phyloP scores from a whole-genome alignment of 2,329 filamentous ascomycete genomes.

The Helotiales sp. region DNA sequence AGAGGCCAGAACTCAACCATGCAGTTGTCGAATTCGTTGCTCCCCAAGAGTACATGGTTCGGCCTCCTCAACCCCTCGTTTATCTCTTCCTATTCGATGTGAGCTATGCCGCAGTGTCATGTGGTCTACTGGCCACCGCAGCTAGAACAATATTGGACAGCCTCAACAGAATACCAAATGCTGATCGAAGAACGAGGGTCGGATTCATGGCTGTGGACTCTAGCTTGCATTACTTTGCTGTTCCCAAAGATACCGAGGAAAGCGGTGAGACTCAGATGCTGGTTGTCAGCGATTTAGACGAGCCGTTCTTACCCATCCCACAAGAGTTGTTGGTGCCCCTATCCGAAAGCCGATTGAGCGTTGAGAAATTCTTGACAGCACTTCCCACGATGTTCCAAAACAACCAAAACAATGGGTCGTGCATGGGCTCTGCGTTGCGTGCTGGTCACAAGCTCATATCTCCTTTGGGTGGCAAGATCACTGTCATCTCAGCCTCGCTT shows the following conservation, averaged over 20 bases:
- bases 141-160: conserved; percentile 94
- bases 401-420: conserved; percentile 85
- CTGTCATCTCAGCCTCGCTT: conserved; percentile 84
- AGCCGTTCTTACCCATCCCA: conserved; percentile 94
- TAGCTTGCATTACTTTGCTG: conserved; percentile 92
- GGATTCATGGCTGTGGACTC: conserved; percentile 96
- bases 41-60: conserved; percentile 99
- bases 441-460: conserved; percentile 96
- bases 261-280: conserved; percentile 85
- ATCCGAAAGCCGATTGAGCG: conserved; percentile 83
- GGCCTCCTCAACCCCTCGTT: conserved; percentile 90
- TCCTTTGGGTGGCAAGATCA: conserved; percentile 90
- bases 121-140: conserved; percentile 85
- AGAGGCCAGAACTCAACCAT: conserved; percentile 89
- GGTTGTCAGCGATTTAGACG: conserved; percentile 91
- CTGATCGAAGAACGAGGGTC: conserved; percentile 85
- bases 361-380: conserved; percentile 87
- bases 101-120: conserved; percentile 86
- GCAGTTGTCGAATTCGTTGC: conserved; percentile 97
- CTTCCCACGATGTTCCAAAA: conserved; percentile 96
- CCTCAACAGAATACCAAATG: conserved; percentile 96
- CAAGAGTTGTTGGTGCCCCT: conserved; percentile 88
- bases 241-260: conserved; percentile 85
- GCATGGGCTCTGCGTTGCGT: conserved; percentile 89
- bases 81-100: conserved; percentile 96